Evolutionary conservation across 441 rosid genomes (phyloP).

Genomic region (Eugenia klotzschiana): DNA sequence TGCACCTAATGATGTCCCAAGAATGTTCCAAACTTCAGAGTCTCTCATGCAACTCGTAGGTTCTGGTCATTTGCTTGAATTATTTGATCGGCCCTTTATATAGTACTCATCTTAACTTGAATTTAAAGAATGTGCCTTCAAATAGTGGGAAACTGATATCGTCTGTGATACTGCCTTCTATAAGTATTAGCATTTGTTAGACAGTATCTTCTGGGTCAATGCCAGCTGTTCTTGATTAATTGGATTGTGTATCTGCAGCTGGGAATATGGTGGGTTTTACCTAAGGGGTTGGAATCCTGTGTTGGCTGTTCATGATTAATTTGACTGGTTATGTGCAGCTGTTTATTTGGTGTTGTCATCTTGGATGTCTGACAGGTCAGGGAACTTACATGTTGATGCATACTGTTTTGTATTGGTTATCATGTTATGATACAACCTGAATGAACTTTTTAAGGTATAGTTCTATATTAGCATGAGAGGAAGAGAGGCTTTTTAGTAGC

Average conservation of each 20-base stretch:
- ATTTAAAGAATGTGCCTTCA: background rate
- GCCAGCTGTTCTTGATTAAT: background rate
- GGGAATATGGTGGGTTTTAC: background rate
- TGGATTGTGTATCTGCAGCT: background rate
- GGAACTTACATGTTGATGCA: background rate
- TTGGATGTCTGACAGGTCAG: background rate
- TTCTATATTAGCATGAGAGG: background rate
- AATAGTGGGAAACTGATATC: background rate
- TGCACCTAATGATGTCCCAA: slow-evolving; percentile 58
- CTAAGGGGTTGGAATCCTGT: background rate
- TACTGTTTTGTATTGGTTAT: background rate
- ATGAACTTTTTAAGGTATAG: background rate
- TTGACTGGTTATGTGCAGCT: background rate
- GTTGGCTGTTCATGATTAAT: background rate
- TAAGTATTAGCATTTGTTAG: background rate
- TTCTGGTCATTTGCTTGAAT: slow-evolving; percentile 5
- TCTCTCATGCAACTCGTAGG: slow-evolving; percentile 80
- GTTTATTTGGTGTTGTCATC: background rate
- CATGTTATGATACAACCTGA: background rate
- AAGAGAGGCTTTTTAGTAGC: background rate
- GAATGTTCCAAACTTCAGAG: slow-evolving; percentile 70
- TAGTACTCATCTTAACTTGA: background rate
- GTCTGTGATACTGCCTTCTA: background rate
- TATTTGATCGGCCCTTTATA: background rate
- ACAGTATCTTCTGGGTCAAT: background rate